phyloP scores from a whole-genome alignment of 1,139 yeast species.

The Magnusiomyces sp. region DNA sequence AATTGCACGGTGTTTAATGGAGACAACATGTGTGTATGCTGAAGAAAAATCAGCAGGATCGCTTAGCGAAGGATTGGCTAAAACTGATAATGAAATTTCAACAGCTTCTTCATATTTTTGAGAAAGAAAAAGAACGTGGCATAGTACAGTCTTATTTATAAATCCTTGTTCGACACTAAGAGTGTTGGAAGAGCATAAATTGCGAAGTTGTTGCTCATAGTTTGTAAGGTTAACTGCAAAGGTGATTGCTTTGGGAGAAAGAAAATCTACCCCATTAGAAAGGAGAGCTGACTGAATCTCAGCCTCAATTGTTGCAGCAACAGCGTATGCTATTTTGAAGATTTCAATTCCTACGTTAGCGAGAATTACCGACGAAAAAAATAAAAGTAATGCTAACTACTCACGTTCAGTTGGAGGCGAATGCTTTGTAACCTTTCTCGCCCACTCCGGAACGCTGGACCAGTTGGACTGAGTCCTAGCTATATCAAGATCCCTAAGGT shows the following conservation, averaged over 20 bases:
- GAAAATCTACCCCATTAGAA: constrained; percentile 7
- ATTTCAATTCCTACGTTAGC: neutral
- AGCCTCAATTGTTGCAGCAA: constrained; percentile 10
- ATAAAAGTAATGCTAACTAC: constrained; percentile 6
- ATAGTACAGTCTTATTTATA: constrained; percentile 18
- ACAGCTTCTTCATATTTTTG: constrained; percentile 17
- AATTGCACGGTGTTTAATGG: constrained; percentile 21
- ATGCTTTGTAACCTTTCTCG: constrained; percentile 19
- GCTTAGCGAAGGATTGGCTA: neutral
- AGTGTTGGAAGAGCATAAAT: neutral
- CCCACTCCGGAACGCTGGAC: constrained; percentile 21
- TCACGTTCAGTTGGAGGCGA: constrained; percentile 11
- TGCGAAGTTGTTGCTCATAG: constrained; percentile 3
- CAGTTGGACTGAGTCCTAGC: constrained; percentile 20
- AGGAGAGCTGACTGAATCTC: constrained; percentile 1
- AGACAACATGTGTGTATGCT: constrained; percentile 19
- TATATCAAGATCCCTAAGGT: constrained; percentile 18
- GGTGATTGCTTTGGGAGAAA: constrained; percentile 7
- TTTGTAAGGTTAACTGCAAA: constrained; percentile 4
- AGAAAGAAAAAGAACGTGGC: constrained; percentile 18
- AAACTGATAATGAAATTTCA: constrained; percentile 10
- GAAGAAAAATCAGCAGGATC: neutral
- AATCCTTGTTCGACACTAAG: constrained; percentile 14
- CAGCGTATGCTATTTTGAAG: constrained; percentile 9
- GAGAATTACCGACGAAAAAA: neutral